These are phyloP conservation scores for Roridomyces roridus DNA, from an alignment of 768 basidiomycete species.

Conservation along the genomic window DNA sequence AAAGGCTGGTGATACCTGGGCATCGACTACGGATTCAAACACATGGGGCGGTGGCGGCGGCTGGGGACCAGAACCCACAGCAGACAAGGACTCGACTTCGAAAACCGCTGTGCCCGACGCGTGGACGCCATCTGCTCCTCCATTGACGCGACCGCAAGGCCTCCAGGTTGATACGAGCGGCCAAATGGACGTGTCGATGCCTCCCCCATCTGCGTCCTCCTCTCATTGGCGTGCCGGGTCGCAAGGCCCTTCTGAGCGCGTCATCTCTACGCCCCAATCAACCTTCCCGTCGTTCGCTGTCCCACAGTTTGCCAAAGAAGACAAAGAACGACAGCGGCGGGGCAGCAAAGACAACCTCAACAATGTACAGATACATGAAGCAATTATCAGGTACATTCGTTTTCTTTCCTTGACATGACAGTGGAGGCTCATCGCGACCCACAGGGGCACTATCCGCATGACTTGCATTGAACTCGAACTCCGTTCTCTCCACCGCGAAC, in stretches of 20 bases:
- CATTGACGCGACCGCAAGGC: background rate
- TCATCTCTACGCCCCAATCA: slow-evolving; percentile 10
- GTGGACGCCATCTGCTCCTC: too few species aligned
- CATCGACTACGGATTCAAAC: background rate
- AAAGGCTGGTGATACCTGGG: too few species aligned
- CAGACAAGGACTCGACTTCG: background rate
- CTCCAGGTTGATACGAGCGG: slow-evolving; percentile 5
- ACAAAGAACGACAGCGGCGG: too few species aligned
- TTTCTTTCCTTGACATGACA: too few species aligned
- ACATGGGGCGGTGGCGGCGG: background rate
- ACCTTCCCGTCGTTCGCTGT: slow-evolving; percentile 10
- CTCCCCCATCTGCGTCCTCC: slow-evolving; percentile 17
- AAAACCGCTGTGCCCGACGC: background rate
- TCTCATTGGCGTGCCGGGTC: slow-evolving; percentile 12
- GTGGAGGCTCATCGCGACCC: too few species aligned
- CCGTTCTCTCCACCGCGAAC: background rate
- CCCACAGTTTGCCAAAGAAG: background rate
- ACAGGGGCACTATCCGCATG: slow-evolving; percentile 10
- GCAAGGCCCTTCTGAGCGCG: slow-evolving; percentile 1
- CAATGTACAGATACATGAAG: slow-evolving; percentile 5
- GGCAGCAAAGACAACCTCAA: background rate
- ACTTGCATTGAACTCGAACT: slow-evolving; percentile 14
- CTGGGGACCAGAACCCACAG: too few species aligned
- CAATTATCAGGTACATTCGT: slow-evolving; percentile 8
- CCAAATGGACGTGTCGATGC: background rate